Percentiles rank a stretch among this genome's conserved stretches.
These are phyloP conservation scores for Flaveria floridana DNA, from an alignment of 140 eudicot species.

Conservation along the genomic window DNA sequence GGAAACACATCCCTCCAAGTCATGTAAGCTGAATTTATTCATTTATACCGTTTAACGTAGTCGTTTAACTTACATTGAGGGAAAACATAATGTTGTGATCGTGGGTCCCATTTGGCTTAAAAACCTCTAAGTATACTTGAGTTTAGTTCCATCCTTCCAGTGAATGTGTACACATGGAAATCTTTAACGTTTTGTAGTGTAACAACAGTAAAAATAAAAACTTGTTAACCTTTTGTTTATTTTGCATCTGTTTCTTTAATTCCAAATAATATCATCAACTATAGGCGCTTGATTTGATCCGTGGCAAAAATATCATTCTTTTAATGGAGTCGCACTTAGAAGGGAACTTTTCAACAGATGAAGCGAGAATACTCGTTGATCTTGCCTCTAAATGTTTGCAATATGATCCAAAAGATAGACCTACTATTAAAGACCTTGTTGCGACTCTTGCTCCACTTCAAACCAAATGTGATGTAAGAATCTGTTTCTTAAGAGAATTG, in stretches of 20 bases:
- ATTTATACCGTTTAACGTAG: neutral
- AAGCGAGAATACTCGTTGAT: conserved; percentile 72
- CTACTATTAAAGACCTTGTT: conserved; percentile 65
- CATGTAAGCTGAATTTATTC: conserved; percentile 50
- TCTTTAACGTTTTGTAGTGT: neutral
- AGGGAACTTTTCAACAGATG: conserved; percentile 90
- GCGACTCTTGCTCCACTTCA: conserved; percentile 66
- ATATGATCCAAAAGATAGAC: conserved; percentile 85
- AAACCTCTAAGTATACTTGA: neutral
- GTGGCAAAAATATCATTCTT: conserved; percentile 67
- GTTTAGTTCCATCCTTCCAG: conserved; percentile 6
- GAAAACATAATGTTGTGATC: neutral
- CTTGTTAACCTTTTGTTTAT: conserved; percentile 7
- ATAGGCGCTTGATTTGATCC: conserved; percentile 96
- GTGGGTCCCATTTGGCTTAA: neutral
- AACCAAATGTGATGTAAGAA: conserved; percentile 63
- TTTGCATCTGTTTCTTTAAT: neutral
- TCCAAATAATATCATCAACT: conserved; percentile 13
- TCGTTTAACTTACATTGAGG: neutral
- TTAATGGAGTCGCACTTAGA: conserved; percentile 89
- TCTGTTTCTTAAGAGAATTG: neutral
- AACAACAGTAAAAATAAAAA: neutral
- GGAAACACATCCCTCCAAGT: conserved; percentile 95
- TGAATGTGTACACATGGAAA: neutral
- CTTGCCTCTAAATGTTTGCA: conserved; percentile 92